Evolutionary conservation across 345 rosid species (phyloP), one percentile per base, ranked within the genome.

Genomic region (Pelargonium nanum): DNA sequence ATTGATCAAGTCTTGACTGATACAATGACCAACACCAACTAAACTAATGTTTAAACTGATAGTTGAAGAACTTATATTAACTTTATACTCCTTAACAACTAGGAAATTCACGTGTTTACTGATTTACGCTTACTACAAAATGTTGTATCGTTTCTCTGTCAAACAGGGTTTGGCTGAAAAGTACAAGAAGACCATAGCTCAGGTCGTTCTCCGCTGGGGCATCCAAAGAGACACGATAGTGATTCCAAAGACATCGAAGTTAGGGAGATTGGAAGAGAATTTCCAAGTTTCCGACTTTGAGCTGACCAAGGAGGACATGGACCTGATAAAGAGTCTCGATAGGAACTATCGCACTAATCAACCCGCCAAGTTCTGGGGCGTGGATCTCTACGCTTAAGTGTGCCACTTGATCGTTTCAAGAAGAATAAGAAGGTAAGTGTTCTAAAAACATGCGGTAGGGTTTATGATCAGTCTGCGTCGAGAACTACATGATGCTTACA

Each of bases 341-440:
- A 81, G 73, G 76, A 83, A 71, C 19, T 75, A 80, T 53, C 76
- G 95, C 24, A 83, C 84, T 53, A 86, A 89, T 69, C 84, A 82
- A 60, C 95, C 95, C 2, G 87, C 86, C 60, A 78, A 72, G 78
- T 81, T 85, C 57, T 92, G 96, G 98, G 93, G 93, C 59, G 68
- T 92, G 16, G 82, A 92, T 77, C 75, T 85, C 12, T 87, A 61
- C 70, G 93, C 96, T 65, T 84, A 77, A 73, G 73, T 55, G 60
- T 63, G 30, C 26, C 53, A 55, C 10, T 12, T 30, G 9, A 12
- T 30, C 40, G 4, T 30, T 30, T 30, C 40, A 30, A 30, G 56
- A 21, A 5, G 56, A 54, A 54, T 21, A 20, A 2, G 13, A 2
- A 24, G 22, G 24, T n/a, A 4, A 19, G 22, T 55, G 57, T 5